phyloP scores from a whole-genome alignment of 2,329 filamentous ascomycete species.

The Penicillium sp. region DNA sequence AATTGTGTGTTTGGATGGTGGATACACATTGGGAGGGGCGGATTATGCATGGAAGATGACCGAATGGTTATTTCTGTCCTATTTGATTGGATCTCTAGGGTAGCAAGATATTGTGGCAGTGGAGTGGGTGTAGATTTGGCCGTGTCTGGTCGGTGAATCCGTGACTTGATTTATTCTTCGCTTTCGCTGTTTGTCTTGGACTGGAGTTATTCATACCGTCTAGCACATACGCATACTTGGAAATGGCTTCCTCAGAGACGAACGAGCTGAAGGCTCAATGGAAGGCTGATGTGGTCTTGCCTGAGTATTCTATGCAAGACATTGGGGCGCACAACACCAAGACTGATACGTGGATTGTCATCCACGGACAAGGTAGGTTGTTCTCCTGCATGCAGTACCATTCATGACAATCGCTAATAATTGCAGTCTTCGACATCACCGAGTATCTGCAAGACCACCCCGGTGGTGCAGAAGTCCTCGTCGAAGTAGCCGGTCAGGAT shows the following conservation, averaged over 20 bases:
- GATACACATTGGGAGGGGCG: background rate
- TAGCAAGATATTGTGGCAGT: background rate
- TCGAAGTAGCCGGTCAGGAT: constrained; percentile 46
- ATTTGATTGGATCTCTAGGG: background rate
- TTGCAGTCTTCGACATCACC: constrained; percentile 61
- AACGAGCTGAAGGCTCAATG: constrained; percentile 21
- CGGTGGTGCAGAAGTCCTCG: constrained; percentile 44
- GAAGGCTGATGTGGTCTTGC: constrained; percentile 17
- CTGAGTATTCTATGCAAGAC: constrained; percentile 32
- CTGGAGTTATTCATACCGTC: background rate
- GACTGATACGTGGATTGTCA: constrained; percentile 57
- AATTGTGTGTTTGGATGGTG: background rate
- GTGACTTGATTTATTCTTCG: constrained; percentile 3
- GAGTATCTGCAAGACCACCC: constrained; percentile 63
- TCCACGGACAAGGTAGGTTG: constrained; percentile 56
- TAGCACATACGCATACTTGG: background rate
- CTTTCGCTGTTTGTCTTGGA: constrained; percentile 1
- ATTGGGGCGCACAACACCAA: constrained; percentile 54
- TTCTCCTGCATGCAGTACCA: too few relatives aligned
- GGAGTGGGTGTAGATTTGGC: background rate
- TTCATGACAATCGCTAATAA: background rate
- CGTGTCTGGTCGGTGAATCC: background rate
- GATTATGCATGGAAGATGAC: constrained; percentile 6
- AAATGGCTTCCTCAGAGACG: constrained; percentile 15
- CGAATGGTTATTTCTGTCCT: background rate